phyloP scores from a whole-genome alignment of 73 alveolate genomes.

The Tetrahymena elliotti region DNA sequence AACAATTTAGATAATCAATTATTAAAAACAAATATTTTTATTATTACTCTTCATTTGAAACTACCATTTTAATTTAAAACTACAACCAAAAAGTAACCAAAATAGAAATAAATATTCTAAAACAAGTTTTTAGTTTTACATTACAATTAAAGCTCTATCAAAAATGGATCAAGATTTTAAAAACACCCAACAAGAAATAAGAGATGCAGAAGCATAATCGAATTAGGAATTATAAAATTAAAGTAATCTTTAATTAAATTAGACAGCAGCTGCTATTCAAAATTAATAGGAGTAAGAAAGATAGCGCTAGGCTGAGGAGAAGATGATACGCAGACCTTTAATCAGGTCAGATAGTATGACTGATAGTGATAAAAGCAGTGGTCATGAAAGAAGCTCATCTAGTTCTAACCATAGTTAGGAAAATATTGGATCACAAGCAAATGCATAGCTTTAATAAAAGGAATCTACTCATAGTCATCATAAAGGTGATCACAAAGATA shows the following conservation, averaged over 20 bases:
- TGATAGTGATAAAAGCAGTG: neutral
- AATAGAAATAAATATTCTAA: neutral
- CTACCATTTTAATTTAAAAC: neutral
- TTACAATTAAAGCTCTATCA: too few species aligned
- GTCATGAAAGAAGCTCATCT: neutral
- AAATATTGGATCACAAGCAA: neutral
- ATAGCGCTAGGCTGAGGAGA: neutral
- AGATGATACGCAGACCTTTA: neutral
- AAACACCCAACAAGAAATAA: too few species aligned
- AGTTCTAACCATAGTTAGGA: neutral
- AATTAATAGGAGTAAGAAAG: neutral
- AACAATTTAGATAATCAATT: neutral
- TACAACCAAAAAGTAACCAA: neutral
- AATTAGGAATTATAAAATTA: neutral
- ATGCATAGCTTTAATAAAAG: neutral
- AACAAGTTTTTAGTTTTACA: too few species aligned
- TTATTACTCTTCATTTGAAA: neutral
- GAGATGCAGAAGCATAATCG: neutral
- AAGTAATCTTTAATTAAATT: neutral
- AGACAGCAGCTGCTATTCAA: neutral
- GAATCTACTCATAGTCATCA: neutral
- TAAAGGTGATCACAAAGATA: neutral
- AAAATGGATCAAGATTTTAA: neutral
- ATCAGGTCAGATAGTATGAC: neutral
- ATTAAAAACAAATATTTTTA: neutral